Conservation (phyloP, 164 flowering plant species). For the Brasenia schreberi region DNA sequence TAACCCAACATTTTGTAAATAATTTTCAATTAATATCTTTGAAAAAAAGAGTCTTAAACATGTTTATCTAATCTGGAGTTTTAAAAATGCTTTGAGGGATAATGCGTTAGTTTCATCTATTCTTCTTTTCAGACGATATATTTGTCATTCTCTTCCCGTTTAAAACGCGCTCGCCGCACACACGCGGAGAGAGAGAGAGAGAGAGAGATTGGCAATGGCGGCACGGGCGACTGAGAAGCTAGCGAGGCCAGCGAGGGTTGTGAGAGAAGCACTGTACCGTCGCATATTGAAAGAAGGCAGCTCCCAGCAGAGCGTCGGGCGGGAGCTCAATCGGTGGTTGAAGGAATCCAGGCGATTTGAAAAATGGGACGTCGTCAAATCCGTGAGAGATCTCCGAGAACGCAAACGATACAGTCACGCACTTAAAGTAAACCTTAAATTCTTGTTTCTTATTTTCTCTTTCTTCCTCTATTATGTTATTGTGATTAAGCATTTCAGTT, state of each 20-base stretch:
- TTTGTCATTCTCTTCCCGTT: too few relatives aligned
- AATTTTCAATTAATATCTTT: too few relatives aligned
- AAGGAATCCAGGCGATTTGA: constrained; percentile 30
- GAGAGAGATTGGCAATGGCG: neutral
- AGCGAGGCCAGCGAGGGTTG: neutral
- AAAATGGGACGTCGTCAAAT: constrained; percentile 80
- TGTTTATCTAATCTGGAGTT: too few relatives aligned
- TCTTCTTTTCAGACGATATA: too few relatives aligned
- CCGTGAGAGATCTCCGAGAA: constrained; percentile 59
- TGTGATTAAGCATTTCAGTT: neutral
- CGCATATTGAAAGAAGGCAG: constrained; percentile 61
- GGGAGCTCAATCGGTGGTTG: constrained; percentile 47
- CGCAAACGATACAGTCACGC: constrained; percentile 52
- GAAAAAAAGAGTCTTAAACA: too few relatives aligned
- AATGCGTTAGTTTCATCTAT: too few relatives aligned
- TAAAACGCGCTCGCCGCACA: too few relatives aligned
- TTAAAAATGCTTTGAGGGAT: too few relatives aligned
- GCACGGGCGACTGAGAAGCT: neutral
- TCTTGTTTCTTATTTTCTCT: neutral
- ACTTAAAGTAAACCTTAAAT: constrained; percentile 35
- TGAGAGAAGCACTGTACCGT: constrained; percentile 18
- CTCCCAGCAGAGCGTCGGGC: constrained; percentile 41
- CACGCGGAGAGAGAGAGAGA: neutral
- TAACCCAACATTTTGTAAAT: too few relatives aligned
- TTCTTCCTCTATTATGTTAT: neutral